Base-by-base conservation (phyloP, 306 rosid species). In the Rosa chinensis region DNA sequence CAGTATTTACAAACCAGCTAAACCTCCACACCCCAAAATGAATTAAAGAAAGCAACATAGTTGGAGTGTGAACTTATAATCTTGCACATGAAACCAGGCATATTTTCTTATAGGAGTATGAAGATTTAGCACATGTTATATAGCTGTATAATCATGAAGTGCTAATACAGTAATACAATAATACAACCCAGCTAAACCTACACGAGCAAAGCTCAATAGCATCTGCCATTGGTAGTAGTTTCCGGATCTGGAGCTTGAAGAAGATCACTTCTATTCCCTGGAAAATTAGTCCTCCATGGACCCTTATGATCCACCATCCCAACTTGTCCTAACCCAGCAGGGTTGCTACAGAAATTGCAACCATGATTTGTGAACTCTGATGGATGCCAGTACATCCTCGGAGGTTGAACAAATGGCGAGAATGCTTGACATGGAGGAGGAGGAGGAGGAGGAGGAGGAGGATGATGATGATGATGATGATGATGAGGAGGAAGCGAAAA, bases 191-290 rank as follows among this genome's bases (percentile, higher is more conserved):
- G 47, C 47, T 25, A 52, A 73, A 42, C 20, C 20, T 10, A 9
- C 49, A 39, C 12, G 42, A 75, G 48, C n/a, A 16, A 62, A 62
- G 11, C 69, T 75, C 44, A 43, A 58, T 49, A 45, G 70, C 79
- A 76, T 18, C 79, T 63, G 61, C 61, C 72, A 63, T 47, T 63
- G 35, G 28, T 62, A 76, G 28, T 62, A 25, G 72, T 59, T 39
- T 53, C 72, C 20, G 53, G 42, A 49, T 76, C 61, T 28, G 61
- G 44, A 32, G 50, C 70, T 75, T 32, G 61, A 45, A 76, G n/a
- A 39, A 10, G 35, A 10, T 8, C 44, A 10, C 70, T 59, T 43
- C 16, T 59, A 14, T 14, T 25, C 7, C 56, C 78, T 59, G 56
- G 70, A 58, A 16, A 12, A 16, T 35, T 28, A 76, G 37, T 28